These are phyloP conservation scores for Globisporangium iwayamae DNA, from an alignment of 352 stramenopile genomes.

Conservation along the genomic window DNA sequence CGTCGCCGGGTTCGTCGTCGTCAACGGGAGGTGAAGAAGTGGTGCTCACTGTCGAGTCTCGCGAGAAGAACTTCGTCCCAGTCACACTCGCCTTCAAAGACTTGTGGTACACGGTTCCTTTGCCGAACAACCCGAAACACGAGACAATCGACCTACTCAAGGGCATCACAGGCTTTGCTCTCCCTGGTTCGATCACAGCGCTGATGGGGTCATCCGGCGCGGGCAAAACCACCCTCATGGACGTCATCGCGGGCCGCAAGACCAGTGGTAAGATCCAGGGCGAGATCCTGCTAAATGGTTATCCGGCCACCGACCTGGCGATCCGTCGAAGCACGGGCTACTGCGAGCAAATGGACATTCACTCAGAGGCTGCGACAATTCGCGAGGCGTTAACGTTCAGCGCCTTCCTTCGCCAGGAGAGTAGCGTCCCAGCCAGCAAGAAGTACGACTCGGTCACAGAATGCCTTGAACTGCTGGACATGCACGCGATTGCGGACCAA, in stretches of 20 bases:
- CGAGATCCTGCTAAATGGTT: constrained; percentile 88
- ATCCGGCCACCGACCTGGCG: constrained; percentile 52
- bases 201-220: constrained; percentile 53
- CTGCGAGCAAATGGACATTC: constrained; percentile 75
- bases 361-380: constrained; percentile 34
- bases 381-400: constrained; percentile 83
- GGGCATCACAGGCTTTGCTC: constrained; percentile 43
- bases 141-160: constrained; percentile 53
- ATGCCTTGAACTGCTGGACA: constrained; percentile 30
- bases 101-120: constrained; percentile 39
- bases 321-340: constrained; percentile 17
- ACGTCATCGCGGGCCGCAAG: constrained; percentile 94
- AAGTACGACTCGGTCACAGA: constrained; percentile 36
- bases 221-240: constrained; percentile 77
- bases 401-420: constrained; percentile 50
- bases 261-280: constrained; percentile 81
- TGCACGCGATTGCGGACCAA: constrained; percentile 30
- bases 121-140: constrained; percentile 21
- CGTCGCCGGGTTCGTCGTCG: background rate
- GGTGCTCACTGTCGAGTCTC: constrained; percentile 3
- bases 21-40: background rate
- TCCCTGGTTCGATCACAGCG: constrained; percentile 56
- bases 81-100: constrained; percentile 46
- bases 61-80: constrained; percentile 21
- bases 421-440: constrained; percentile 18